Base-by-base conservation (phyloP, 768 basidiomycete genomes). In the Rossbeevera mucosa region DNA sequence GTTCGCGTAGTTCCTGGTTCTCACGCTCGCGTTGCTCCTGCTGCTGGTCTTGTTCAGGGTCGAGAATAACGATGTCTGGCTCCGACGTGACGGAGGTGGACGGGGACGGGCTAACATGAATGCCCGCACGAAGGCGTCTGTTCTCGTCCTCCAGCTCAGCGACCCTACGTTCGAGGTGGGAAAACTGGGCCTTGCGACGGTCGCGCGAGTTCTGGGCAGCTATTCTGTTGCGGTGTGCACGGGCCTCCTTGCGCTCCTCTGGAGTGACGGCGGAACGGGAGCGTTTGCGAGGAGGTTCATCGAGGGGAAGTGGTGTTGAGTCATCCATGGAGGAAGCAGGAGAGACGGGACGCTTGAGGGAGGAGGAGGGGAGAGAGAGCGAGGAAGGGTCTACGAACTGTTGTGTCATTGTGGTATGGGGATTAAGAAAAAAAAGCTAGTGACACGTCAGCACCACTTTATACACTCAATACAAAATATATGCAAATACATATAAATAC, bases 191-290 rank as follows among this genome's bases (percentile, higher is more conserved):
- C 70, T 95, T 95, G 51, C 91, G 81, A 60, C 88, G 80, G 73
- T 95, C 93, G 42, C 93, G 85, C 11, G 88, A 91, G 73, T 93
- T 88, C 76, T 95, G 93, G 5, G 92, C 92, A 2, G 93, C 93
- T 67, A 94, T 91, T 47, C 92, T 81, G 71, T 95, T 95, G 51
- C 93, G 84, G 72, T 93, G 90, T 14, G 89, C 91, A 58, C 93
- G 79, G 44, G 88, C 90, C 67, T 92, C 91, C 61, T 82, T 88
- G 69, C 88, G 87, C 63, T 91, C 88, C 56, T 91, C 90, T 0
- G 85, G 74, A 6, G 81, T 74, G 22, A 77, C 44, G 9, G 79
- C 78, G 7, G 84, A 77, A 61, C 90, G 85, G 29, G 81, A 67
- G 25, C 90, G 88, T 66, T 92, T 92, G 59, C 88, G 85, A 25